A percentile compares a stretch with the other conserved stretches of the same genome.
Conservation (phyloP, 2,329 filamentous ascomycete genomes). For the Cercospora sojina region DNA sequence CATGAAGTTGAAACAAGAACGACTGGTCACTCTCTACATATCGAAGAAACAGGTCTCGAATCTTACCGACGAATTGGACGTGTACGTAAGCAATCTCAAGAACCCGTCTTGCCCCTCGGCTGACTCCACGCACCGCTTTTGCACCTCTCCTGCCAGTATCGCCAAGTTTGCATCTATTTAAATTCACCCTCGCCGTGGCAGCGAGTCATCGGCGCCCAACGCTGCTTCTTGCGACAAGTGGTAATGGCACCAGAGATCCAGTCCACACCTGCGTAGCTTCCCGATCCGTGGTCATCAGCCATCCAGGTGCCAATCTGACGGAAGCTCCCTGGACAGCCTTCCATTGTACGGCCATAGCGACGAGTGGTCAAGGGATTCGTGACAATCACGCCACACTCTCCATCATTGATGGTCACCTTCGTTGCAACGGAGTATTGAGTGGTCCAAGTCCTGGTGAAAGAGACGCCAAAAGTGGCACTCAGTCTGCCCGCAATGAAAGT, state of each 20-base stretch:
- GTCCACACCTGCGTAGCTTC: constrained; percentile 18
- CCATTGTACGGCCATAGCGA: constrained; percentile 22
- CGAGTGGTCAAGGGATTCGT: constrained; percentile 26
- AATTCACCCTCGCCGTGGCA: constrained; percentile 23
- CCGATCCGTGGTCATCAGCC: constrained; percentile 23
- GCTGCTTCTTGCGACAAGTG: constrained; percentile 22
- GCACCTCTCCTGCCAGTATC: background rate
- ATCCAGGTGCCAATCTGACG: constrained; percentile 23
- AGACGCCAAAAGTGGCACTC: constrained; percentile 8
- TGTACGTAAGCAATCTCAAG: background rate
- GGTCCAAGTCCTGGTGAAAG: constrained; percentile 13
- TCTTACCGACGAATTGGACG: background rate
- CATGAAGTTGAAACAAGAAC: background rate
- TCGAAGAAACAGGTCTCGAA: background rate
- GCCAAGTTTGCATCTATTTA: background rate
- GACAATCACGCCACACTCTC: constrained; percentile 23
- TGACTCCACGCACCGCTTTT: background rate
- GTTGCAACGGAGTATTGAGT: constrained; percentile 11
- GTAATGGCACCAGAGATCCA: constrained; percentile 26
- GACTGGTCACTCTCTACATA: background rate
- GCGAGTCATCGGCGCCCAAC: constrained; percentile 22
- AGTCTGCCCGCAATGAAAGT: constrained; percentile 5
- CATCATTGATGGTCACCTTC: constrained; percentile 12
- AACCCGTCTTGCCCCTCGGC: background rate
- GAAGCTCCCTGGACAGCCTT: constrained; percentile 20